Base-by-base conservation (phyloP, 2,329 filamentous ascomycete genomes). In the Neonectria hederae region DNA sequence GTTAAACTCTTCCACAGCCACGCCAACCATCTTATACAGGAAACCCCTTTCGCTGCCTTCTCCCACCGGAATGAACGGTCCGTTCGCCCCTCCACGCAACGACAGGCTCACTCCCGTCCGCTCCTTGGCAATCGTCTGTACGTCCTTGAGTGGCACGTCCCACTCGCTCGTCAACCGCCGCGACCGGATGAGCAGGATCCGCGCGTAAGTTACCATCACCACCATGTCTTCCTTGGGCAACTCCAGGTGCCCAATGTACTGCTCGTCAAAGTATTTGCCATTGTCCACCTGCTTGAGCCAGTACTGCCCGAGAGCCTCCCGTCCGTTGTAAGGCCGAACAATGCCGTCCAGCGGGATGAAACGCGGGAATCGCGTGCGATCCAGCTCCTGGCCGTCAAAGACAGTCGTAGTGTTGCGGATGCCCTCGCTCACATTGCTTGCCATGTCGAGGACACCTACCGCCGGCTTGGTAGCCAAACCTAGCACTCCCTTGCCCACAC, bases 221-320 rank as follows among this genome's bases (percentile, higher is more conserved):
- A 95, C 89, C 84, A 94, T 92, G 76, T 97, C 94, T 77, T 96
- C 93, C 65, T 90, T 89, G 11, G 93, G 92, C 26, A 99, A 87
- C 79, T 99, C 95, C 5, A 99, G 84, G 76, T 99, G 97, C 5
- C 94, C 97, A 77, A 99, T 96, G 82, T 99, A 99, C 76, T 93
- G 88, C 79, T 99, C 96, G 80, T 97, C 91, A 86, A 99, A 99
- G 84, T 95, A 98, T 78, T 94, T 96, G 66, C 96, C 96, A 69
- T 97, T 96, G 80, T 99, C 96, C 11, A 97, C 89, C 63, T 97
- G 97, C 85, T 99, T 99, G 69, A 99, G 89, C 97, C 96, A 99
- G 83, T 93, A 97, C 78, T 99, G 96, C 0, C 96, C 96, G 3
- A 99, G 89, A 0, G 96, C 94, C 83, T 99, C 96, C 51, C 96